phyloP scores from a whole-genome alignment of 306 rosid species.

The Quercus dentata region DNA sequence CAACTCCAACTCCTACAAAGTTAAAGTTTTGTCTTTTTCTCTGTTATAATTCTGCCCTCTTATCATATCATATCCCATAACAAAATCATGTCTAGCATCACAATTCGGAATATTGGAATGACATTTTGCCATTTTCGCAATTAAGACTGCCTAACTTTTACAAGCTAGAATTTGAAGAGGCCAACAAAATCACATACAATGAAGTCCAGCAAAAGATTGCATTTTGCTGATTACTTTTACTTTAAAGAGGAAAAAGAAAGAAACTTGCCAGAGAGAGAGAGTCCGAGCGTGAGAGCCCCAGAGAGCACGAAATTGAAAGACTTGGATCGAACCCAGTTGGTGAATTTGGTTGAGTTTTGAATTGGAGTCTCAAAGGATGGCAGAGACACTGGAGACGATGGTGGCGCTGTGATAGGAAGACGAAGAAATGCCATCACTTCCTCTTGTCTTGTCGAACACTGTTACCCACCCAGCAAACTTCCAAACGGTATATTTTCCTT shows the following conservation, averaged over 20 bases:
- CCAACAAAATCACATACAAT: background rate
- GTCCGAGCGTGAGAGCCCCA: constrained; percentile 61
- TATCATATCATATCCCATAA: background rate
- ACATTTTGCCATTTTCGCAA: background rate
- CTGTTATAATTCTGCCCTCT: background rate
- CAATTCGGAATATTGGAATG: background rate
- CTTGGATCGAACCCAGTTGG: constrained; percentile 31
- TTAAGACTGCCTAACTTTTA: background rate
- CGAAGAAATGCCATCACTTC: constrained; percentile 40
- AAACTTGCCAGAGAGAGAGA: constrained; percentile 54
- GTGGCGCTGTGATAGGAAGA: constrained; percentile 26
- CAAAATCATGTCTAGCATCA: background rate
- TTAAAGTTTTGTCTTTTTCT: background rate
- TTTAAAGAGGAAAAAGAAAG: background rate
- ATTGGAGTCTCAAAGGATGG: constrained; percentile 26
- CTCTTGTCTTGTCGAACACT: background rate
- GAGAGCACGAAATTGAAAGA: constrained; percentile 59
- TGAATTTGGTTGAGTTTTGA: constrained; percentile 15
- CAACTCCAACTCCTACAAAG: constrained; percentile 43
- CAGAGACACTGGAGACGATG: background rate
- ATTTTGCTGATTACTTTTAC: background rate
- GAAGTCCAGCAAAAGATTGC: background rate
- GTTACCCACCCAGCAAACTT: background rate
- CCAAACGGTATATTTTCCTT: background rate
- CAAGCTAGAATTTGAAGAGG: background rate